Percentiles rank a stretch among this genome's conserved stretches.
Conservation (phyloP, 2,329 filamentous ascomycete genomes). For the Penicillium sp. region DNA sequence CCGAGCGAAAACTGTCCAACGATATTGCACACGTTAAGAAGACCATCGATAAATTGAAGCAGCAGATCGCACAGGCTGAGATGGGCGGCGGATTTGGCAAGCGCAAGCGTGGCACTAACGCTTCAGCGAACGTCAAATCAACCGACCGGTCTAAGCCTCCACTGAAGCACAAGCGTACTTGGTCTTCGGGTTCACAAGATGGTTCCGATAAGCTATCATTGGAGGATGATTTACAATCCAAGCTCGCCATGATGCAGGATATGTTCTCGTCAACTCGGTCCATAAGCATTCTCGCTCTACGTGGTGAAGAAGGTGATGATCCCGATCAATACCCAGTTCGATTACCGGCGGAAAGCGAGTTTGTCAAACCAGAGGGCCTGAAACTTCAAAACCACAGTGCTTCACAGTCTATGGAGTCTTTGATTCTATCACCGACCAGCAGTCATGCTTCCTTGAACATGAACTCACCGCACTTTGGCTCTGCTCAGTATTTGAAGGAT, state of each 20-base stretch:
- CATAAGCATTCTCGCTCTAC: conserved; percentile 44
- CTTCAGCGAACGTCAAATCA: conserved; percentile 49
- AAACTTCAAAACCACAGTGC: conserved; percentile 32
- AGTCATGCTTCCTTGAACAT: conserved; percentile 39
- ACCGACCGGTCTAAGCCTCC: conserved; percentile 73
- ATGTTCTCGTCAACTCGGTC: conserved; percentile 49
- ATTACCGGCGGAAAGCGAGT: conserved; percentile 35
- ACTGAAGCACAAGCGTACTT: conserved; percentile 87
- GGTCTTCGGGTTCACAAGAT: conserved; percentile 80
- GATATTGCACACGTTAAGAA: conserved; percentile 95
- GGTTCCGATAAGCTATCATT: conserved; percentile 44
- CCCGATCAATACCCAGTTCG: conserved; percentile 47
- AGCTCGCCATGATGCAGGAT: conserved; percentile 45
- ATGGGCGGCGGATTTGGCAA: conserved; percentile 62
- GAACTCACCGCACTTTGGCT: conserved; percentile 29
- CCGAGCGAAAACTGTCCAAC: conserved; percentile 91
- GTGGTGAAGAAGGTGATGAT: conserved; percentile 47
- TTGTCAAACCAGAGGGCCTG: conserved; percentile 31
- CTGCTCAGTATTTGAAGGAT: conserved; percentile 3
- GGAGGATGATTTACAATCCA: conserved; percentile 49
- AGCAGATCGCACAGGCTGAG: conserved; percentile 79
- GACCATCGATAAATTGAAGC: conserved; percentile 92
- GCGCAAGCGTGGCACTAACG: conserved; percentile 58
- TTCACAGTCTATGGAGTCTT: conserved; percentile 32
- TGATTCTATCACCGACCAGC: conserved; percentile 41